Base-by-base conservation (phyloP, 768 basidiomycete genomes). In the Psilocybe azurescens region DNA sequence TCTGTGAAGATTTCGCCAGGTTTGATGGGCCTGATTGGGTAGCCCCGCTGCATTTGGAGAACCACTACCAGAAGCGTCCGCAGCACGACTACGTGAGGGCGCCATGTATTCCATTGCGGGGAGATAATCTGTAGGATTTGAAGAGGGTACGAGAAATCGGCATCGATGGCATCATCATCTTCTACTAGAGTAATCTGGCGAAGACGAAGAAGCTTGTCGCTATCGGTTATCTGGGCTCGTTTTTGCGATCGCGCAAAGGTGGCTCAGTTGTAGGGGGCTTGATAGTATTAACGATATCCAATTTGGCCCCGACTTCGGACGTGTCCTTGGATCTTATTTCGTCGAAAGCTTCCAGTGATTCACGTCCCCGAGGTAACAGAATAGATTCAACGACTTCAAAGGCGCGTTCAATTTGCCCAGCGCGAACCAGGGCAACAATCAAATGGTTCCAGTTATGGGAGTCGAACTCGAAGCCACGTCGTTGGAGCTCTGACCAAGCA, bases 371-470 rank as follows among this genome's bases (percentile, higher is more conserved):
- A 0, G 86, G 88, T 28, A 95, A 68, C 55, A 97, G 79, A 48
- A 97, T 86, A 56, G 83, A 80, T 71, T 98, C 93, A 46, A 94
- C 73, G 36, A 96, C 80, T 66, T 90, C 87, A 74, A 96, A 95
- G 8, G 93, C 94, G 49, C 89, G 89, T 67, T 90, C 87, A n/a
- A 87, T 76, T 69, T 95, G 86, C 28, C 92, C 93, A 0, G 91
- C 93, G 32, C 91, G 87, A 41, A 94, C 80, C 24, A 96, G 81
- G 13, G 88, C 90, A 9, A 90, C 79, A 28, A 82, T 83, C 29
- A 97, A 81, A 68, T 93, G 88, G 69, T 97, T 97, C 92, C 94
- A 99, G 73, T 97, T 98, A 68, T 91, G 88, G 11, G 91, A 83
- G 71, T 96, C 93, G 72, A 95, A 94, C 11, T 80, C 80, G 67